A percentile compares a stretch with the other conserved stretches of the same genome.
phyloP scores from a whole-genome alignment of 805 yeast species.

The Saturnispora halmiae region DNA sequence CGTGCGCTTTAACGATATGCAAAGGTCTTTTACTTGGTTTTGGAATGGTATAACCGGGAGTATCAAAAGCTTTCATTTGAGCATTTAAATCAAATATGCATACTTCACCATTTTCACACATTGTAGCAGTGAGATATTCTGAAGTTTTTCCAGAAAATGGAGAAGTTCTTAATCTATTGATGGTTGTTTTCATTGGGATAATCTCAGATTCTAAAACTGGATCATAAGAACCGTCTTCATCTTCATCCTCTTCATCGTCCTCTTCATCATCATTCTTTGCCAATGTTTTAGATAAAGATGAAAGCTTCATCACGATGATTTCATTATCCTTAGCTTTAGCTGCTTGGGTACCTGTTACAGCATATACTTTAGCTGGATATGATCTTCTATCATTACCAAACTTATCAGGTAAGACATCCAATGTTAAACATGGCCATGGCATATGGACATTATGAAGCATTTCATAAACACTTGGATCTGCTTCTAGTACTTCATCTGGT shows the following conservation, averaged over 20 bases:
- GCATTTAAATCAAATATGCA: slow-evolving; percentile 72
- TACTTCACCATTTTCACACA: slow-evolving; percentile 88
- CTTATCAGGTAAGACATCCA: slow-evolving; percentile 80
- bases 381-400: slow-evolving; percentile 82
- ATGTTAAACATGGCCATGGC: slow-evolving; percentile 95
- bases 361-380: slow-evolving; percentile 78
- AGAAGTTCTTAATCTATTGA: slow-evolving; percentile 79
- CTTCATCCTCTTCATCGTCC: slow-evolving; percentile 63
- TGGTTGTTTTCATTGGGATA: slow-evolving; percentile 70
- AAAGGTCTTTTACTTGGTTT: slow-evolving; percentile 70
- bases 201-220: slow-evolving; percentile 83
- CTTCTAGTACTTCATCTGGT: slow-evolving; percentile 91
- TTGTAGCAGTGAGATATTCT: slow-evolving; percentile 78
- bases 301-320: slow-evolving; percentile 70
- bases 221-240: slow-evolving; percentile 55
- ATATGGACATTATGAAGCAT: slow-evolving; percentile 90
- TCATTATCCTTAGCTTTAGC: slow-evolving; percentile 80
- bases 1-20: slow-evolving; percentile 77
- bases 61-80: slow-evolving; percentile 74
- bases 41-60: slow-evolving; percentile 78
- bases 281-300: slow-evolving; percentile 75
- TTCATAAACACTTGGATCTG: slow-evolving; percentile 92
- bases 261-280: slow-evolving; percentile 76
- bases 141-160: slow-evolving; percentile 59
- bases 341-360: slow-evolving; percentile 94